Evolutionary conservation across 129 eudicot genomes (phyloP).

Genomic region (Glebionis coronaria): DNA sequence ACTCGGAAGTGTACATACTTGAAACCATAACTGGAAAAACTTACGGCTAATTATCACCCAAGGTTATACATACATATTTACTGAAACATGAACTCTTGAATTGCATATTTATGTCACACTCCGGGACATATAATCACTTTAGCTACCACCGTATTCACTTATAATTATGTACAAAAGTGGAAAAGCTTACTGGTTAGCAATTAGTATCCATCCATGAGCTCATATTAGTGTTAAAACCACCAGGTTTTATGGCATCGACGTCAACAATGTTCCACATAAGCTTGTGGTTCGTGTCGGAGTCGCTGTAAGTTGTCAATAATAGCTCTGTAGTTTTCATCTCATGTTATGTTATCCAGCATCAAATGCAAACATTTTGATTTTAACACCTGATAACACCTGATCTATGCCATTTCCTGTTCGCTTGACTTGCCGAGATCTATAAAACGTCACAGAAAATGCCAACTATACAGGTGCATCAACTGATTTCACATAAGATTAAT

Average conservation of each 20-base stretch:
- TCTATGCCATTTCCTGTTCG: conserved; percentile 40
- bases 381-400: conserved; percentile 12
- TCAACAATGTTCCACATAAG: conserved; percentile 68
- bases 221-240: conserved; percentile 29
- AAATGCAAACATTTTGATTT: conserved; percentile 18
- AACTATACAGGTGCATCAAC: conserved; percentile 60
- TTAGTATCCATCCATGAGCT: no score
- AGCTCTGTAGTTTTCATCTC: no score
- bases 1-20: no score
- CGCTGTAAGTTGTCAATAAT: conserved; percentile 45
- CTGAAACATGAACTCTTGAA: not conserved
- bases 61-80: conserved; percentile 38
- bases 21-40: conserved; percentile 87
- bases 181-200: no score
- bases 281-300: conserved; percentile 79
- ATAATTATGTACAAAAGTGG: no score
- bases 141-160: no score
- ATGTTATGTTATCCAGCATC: not conserved
- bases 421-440: not conserved
- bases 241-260: conserved; percentile 67
- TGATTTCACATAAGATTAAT: not conserved
- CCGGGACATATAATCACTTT: no score
- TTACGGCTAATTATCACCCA: conserved; percentile 69
- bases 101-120: no score
- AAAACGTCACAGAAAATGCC: conserved; percentile 76